phyloP scores from a whole-genome alignment of 2,329 filamentous ascomycete genomes.

The Ceratocystis colombiana region DNA sequence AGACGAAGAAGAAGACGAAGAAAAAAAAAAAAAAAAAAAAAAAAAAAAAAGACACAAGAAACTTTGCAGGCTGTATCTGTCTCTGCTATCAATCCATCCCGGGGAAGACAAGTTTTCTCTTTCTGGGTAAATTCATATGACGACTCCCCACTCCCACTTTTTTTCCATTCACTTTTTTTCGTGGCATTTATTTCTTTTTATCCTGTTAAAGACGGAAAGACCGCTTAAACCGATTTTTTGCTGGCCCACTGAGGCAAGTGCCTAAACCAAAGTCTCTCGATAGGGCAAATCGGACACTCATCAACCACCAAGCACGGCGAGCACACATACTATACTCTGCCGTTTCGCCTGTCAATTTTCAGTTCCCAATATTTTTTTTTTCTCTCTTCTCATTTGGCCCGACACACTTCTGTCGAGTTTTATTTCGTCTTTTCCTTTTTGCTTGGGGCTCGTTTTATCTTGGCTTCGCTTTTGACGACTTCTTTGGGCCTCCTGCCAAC shows the following conservation, averaged over 20 bases:
- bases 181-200: not conserved
- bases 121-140: conserved; percentile 11
- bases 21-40: not conserved
- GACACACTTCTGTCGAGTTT: not conserved
- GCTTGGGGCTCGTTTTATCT: not conserved
- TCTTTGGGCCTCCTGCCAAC: not conserved
- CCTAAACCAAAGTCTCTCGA: not conserved
- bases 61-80: not conserved
- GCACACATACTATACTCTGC: not conserved
- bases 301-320: not conserved
- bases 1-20: not conserved
- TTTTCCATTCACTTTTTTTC: not conserved
- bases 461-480: not conserved
- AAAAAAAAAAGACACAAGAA: not conserved
- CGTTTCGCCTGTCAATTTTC: not conserved
- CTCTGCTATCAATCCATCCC: not conserved
- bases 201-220: conserved; percentile 7
- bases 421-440: conserved; percentile 13
- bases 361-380: not conserved
- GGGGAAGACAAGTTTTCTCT: not conserved
- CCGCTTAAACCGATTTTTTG: conserved; percentile 7
- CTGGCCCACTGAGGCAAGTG: conserved; percentile 2
- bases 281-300: not conserved
- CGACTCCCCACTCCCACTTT: not conserved
- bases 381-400: not conserved